A percentile compares a stretch with the other conserved stretches of the same genome.
Evolutionary conservation across 352 stramenopile genomes (phyloP).

Genomic region (Phytopythium aichiense): DNA sequence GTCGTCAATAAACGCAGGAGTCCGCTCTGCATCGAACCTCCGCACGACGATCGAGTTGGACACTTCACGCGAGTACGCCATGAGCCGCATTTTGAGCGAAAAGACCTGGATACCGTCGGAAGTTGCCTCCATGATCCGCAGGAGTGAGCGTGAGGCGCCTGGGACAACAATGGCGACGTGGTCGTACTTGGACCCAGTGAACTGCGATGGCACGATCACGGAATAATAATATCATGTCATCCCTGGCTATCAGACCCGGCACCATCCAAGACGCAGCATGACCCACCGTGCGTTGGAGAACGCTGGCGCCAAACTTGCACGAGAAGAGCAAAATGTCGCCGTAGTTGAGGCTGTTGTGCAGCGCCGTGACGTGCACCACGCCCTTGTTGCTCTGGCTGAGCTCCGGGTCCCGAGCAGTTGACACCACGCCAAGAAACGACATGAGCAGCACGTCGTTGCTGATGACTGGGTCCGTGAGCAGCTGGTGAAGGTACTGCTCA

Average conservation of each 20-base stretch:
- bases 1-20: slow-evolving; percentile 30
- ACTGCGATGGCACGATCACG: slow-evolving; percentile 20
- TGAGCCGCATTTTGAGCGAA: slow-evolving; percentile 66
- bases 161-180: slow-evolving; percentile 80
- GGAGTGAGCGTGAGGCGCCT: slow-evolving; percentile 42
- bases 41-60: slow-evolving; percentile 79
- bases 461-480: slow-evolving; percentile 42
- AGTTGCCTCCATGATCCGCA: slow-evolving; percentile 80
- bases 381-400: slow-evolving; percentile 53
- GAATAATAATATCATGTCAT: background rate
- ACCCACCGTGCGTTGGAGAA: slow-evolving; percentile 72
- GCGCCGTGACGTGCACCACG: slow-evolving; percentile 68
- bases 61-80: slow-evolving; percentile 77
- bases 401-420: slow-evolving; percentile 55
- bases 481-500: slow-evolving; percentile 54
- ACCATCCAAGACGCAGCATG: background rate
- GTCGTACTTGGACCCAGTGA: slow-evolving; percentile 75
- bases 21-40: slow-evolving; percentile 40
- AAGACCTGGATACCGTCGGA: slow-evolving; percentile 80
- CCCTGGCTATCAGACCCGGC: background rate
- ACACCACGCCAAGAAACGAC: slow-evolving; percentile 76
- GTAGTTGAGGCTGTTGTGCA: slow-evolving; percentile 63
- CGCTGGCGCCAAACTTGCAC: slow-evolving; percentile 69
- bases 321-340: slow-evolving; percentile 84
- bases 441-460: slow-evolving; percentile 64